Conservation (phyloP, 352 stramenopile genomes). For the Globisporangium perplexum region DNA sequence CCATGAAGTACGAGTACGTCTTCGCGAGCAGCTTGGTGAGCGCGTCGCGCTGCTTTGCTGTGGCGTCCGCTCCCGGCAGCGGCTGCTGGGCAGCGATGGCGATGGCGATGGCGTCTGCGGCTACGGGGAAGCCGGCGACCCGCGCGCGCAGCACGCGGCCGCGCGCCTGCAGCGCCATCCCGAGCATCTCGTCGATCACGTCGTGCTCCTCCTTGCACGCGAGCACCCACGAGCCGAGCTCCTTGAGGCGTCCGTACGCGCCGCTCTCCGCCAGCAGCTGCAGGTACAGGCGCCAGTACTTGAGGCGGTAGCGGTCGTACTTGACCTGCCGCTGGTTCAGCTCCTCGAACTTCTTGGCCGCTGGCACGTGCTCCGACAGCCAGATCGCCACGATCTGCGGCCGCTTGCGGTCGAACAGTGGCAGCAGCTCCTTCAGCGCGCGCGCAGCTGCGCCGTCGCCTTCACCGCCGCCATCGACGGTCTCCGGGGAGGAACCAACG, state of each 20-base stretch:
- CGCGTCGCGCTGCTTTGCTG: too few species aligned
- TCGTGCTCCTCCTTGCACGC: conserved; percentile 82
- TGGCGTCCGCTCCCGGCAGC: background rate
- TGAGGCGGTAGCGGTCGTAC: conserved; percentile 70
- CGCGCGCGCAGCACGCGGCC: conserved; percentile 33
- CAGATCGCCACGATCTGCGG: conserved; percentile 66
- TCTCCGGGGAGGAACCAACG: background rate
- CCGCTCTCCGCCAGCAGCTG: conserved; percentile 40
- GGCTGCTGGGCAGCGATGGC: too few species aligned
- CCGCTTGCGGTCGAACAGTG: conserved; percentile 62
- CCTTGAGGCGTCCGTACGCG: conserved; percentile 56
- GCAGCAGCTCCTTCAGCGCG: conserved; percentile 46
- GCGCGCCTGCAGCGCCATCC: conserved; percentile 34
- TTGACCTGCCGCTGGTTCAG: conserved; percentile 81
- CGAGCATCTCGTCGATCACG: conserved; percentile 73
- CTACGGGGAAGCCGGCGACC: conserved; percentile 10
- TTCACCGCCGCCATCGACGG: too few species aligned
- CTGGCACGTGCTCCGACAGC: conserved; percentile 67
- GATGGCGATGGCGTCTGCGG: too few species aligned
- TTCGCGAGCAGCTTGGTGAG: conserved; percentile 58
- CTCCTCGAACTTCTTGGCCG: conserved; percentile 72
- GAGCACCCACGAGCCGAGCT: conserved; percentile 62
- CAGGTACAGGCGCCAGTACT: conserved; percentile 73
- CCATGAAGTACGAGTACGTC: conserved; percentile 53
- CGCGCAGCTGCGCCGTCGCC: conserved; percentile 23